A percentile compares a stretch with the other conserved stretches of the same genome.
Evolutionary conservation across 1,139 yeast genomes (phyloP).

Genomic region (Taphrina pruni): DNA sequence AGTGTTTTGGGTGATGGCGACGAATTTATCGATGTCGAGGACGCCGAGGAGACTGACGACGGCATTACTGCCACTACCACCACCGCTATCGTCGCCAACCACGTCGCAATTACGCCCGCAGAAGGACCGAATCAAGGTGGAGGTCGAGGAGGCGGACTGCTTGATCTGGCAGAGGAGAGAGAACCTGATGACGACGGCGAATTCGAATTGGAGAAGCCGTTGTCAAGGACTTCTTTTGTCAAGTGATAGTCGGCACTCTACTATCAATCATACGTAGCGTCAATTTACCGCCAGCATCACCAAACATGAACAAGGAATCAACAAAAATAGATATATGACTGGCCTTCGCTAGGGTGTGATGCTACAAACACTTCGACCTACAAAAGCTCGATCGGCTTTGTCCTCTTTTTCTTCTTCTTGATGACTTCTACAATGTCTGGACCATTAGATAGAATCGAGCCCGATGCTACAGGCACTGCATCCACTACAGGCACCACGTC

Average conservation of each 20-base stretch:
- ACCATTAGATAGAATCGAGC: slow-evolving; percentile 1
- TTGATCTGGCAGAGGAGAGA: slow-evolving; percentile 22
- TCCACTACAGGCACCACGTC: not conserved
- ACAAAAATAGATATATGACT: not conserved
- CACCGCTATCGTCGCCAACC: too few species aligned
- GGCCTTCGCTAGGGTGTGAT: slow-evolving; percentile 4
- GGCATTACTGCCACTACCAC: slow-evolving; percentile 3
- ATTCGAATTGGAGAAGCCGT: slow-evolving; percentile 1
- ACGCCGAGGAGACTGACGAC: slow-evolving; percentile 20
- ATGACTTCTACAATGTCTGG: slow-evolving; percentile 25
- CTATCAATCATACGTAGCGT: too few species aligned
- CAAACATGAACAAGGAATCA: too few species aligned
- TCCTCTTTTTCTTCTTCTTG: slow-evolving; percentile 24
- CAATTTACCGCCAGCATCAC: too few species aligned
- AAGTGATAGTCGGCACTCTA: too few species aligned
- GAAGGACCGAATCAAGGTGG: slow-evolving; percentile 1
- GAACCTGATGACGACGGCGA: slow-evolving; percentile 1
- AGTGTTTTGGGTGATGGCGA: slow-evolving; percentile 25
- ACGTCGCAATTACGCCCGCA: too few species aligned
- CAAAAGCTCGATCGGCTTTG: slow-evolving; percentile 7
- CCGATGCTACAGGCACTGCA: not conserved
- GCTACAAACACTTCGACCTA: not conserved
- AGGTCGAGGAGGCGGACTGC: not conserved
- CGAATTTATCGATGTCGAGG: slow-evolving; percentile 24
- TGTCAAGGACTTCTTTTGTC: not conserved